Base-by-base conservation (phyloP, 768 basidiomycete genomes). In the Naematelia aurantialba region DNA sequence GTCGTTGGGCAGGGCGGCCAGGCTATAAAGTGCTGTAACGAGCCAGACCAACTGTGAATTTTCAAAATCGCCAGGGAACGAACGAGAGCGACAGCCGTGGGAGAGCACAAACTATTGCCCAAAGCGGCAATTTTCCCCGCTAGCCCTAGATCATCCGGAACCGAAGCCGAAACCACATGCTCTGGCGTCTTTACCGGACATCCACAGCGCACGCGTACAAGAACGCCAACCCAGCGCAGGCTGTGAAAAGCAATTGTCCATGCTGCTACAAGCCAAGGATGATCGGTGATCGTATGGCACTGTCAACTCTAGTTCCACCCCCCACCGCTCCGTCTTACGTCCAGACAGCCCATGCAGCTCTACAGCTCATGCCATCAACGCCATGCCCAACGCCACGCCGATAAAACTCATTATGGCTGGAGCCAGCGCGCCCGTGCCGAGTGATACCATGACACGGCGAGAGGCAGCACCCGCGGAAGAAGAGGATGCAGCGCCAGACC, bases 361-460 rank as follows among this genome's bases (percentile, higher is more conserved):
- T 39, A 34, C 31, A 11, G 11, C 30, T 39, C 53, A 59, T 19
- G 59, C 59, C 25, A 57, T 49, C n/a, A 68, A 45, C 44, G 61
- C 25, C 55, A 65, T 51, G 8, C 55, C 58, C 17, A 57, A 25
- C 11, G 19, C 58, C 21, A 58, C 59, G 13, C 57, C 68, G 24
- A 59, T 61, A 21, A 56, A 48, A 31, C 27, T 64, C 34, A 39
- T 39, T 17, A 39, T 8, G 47, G 61, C 58, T 22, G 58, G 53
- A 17, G 53, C 55, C 4, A 50, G 30, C 4, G 31, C 51, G 46
- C 29, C 22, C 12, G 46, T 42, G 13, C 25, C 52, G 10, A 47
- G 11, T 25, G 51, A 29, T n/a, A 14, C 54, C 24, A 56, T 54
- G 19, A 29, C 17, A 10, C 56, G 49, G 17, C 25, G 26, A 8